Conservation (phyloP, 257 asterid genomes). For the Solanum chiquidenum region DNA sequence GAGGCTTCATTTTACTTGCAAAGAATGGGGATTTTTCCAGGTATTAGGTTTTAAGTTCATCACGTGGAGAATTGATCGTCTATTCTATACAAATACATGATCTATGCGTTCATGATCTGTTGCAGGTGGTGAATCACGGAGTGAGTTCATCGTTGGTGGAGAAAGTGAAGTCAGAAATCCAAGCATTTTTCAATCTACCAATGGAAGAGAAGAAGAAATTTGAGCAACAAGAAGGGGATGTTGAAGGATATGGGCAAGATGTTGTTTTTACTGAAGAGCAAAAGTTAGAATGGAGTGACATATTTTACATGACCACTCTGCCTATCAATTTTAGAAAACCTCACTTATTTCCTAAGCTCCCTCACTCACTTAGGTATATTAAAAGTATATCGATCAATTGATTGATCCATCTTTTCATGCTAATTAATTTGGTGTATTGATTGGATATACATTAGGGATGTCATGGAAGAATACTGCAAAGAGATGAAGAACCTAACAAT, state of each 20-base stretch:
- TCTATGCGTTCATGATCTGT: neutral
- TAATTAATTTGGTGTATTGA: neutral
- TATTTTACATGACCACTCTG: neutral
- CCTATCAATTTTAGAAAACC: neutral
- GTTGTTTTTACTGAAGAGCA: neutral
- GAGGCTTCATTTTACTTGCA: neutral
- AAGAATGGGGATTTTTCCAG: neutral
- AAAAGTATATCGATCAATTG: too few relatives aligned
- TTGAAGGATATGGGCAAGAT: neutral
- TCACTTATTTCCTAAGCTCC: neutral
- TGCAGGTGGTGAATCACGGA: neutral
- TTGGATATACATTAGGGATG: constrained; percentile 12
- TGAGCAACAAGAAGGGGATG: neutral
- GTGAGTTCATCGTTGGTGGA: neutral
- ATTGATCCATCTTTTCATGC: too few relatives aligned
- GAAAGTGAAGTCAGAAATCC: neutral
- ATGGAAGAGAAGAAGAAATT: neutral
- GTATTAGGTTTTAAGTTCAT: neutral
- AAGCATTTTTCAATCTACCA: neutral
- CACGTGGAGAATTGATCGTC: neutral
- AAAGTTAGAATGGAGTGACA: neutral
- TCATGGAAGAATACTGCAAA: constrained; percentile 17
- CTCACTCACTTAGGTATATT: neutral
- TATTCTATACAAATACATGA: neutral
- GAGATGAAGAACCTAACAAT: constrained; percentile 24